phyloP scores from a whole-genome alignment of 2,329 filamentous ascomycete genomes.

The Diaporthe sp. region DNA sequence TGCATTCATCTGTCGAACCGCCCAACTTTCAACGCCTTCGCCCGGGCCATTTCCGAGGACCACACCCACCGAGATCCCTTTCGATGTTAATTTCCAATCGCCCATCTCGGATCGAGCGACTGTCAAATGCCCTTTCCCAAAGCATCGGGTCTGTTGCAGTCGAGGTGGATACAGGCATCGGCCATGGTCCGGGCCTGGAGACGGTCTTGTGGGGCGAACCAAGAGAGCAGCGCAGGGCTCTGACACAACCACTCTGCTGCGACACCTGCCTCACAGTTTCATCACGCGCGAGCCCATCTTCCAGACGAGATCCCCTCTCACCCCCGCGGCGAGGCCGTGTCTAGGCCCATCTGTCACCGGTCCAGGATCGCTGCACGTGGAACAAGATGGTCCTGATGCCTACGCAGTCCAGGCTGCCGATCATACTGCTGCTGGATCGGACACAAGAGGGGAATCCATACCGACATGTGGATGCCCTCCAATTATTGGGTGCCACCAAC shows the following conservation, averaged over 20 bases:
- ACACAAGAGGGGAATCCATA: not conserved
- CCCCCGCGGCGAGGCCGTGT: not conserved
- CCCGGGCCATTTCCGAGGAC: slow-evolving; percentile 17
- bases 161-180: slow-evolving; percentile 4
- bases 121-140: not conserved
- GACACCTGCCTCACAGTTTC: slow-evolving; percentile 35
- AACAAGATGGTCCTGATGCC: not conserved
- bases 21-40: not conserved
- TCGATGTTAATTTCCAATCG: not conserved
- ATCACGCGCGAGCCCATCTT: slow-evolving; percentile 11
- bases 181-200: slow-evolving; percentile 15
- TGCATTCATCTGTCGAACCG: not conserved
- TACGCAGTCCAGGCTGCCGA: slow-evolving; percentile 8
- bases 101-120: slow-evolving; percentile 5
- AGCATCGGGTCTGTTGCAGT: slow-evolving; percentile 22
- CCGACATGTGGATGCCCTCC: not conserved
- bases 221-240: slow-evolving; percentile 18
- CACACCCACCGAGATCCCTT: not conserved
- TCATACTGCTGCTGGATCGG: slow-evolving; percentile 3
- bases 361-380: not conserved
- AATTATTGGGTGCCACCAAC: not conserved
- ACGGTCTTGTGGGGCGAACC: not conserved
- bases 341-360: not conserved
- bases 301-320: not conserved
- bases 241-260: slow-evolving; percentile 17